A percentile compares a stretch with the other conserved stretches of the same genome.
Evolutionary conservation across 495 filamentous ascomycete species (phyloP).

Genomic region (Hypoxylon cercidicola): DNA sequence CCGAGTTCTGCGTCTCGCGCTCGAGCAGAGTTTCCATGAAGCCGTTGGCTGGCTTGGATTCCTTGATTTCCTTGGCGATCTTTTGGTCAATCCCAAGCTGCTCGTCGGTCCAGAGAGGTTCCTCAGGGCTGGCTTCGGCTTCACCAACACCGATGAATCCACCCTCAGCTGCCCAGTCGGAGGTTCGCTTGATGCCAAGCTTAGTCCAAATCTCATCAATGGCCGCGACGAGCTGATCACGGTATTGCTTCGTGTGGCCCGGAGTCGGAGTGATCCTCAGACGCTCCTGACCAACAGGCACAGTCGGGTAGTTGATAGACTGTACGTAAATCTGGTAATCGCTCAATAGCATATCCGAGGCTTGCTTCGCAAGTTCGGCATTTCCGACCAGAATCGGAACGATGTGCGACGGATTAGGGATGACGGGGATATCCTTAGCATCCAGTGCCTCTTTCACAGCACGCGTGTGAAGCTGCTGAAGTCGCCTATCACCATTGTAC

Average conservation of each 20-base stretch:
- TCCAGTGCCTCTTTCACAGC: conserved; percentile 84
- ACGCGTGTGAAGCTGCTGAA: conserved; percentile 95
- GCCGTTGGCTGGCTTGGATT: conserved; percentile 43
- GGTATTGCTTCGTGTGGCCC: conserved; percentile 83
- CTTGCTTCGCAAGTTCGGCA: conserved; percentile 90
- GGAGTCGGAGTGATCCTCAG: conserved; percentile 96
- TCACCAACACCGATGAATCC: conserved; percentile 94
- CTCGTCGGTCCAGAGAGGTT: conserved; percentile 84
- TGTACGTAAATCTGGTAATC: conserved; percentile 96
- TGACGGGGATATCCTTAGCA: conserved; percentile 90
- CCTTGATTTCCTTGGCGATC: conserved; percentile 61
- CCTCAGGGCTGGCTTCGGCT: conserved; percentile 61
- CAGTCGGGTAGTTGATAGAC: conserved; percentile 98
- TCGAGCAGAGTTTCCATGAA: conserved; percentile 54
- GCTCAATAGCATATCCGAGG: conserved; percentile 86
- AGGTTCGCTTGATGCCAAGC: conserved; percentile 88
- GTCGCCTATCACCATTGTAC: conserved; percentile 81
- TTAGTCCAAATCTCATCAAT: conserved; percentile 87
- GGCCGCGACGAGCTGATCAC: conserved; percentile 85
- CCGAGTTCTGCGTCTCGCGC: conserved; percentile 43
- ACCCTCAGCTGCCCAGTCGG: conserved; percentile 88
- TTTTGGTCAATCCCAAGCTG: conserved; percentile 77
- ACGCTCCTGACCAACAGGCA: conserved; percentile 94
- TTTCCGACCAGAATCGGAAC: conserved; percentile 93
- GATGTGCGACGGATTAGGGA: conserved; percentile 97